Evolutionary conservation across 1,284 basidiomycete genomes (phyloP).

Genomic region (Cryptococcus deneoformans): DNA sequence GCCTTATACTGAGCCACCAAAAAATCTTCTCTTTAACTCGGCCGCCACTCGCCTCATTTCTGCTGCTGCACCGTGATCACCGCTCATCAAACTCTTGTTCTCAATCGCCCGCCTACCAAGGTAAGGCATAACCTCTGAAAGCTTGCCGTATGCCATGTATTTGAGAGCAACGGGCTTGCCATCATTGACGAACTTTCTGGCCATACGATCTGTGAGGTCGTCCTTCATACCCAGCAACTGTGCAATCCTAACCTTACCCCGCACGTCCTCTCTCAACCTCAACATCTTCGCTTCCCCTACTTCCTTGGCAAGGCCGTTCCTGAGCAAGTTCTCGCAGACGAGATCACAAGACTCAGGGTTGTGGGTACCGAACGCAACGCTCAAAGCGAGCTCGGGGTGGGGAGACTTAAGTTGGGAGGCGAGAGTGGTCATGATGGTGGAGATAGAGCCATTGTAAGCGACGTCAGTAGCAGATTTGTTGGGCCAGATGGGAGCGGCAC

Average conservation of each 20-base stretch:
- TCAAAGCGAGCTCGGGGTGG: slow-evolving; percentile 54
- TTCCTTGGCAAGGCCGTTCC: slow-evolving; percentile 56
- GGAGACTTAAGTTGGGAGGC: slow-evolving; percentile 52
- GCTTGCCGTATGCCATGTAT: slow-evolving; percentile 78
- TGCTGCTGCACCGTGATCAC: slow-evolving; percentile 57
- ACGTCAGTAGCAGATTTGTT: slow-evolving; percentile 67
- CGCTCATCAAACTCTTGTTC: slow-evolving; percentile 65
- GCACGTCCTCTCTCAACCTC: slow-evolving; percentile 55
- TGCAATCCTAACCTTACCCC: slow-evolving; percentile 71
- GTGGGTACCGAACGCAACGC: slow-evolving; percentile 81
- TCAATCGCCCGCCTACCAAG: slow-evolving; percentile 71
- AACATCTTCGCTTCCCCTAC: slow-evolving; percentile 21
- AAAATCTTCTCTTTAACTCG: slow-evolving; percentile 56
- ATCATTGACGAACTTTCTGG: slow-evolving; percentile 56
- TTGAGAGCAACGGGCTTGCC: slow-evolving; percentile 71
- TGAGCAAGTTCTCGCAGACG: slow-evolving; percentile 62
- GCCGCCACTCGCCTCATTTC: slow-evolving; percentile 58
- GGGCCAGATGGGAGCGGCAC: slow-evolving; percentile 52
- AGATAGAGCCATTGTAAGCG: slow-evolving; percentile 70
- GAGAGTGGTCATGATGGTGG: slow-evolving; percentile 62
- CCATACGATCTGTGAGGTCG: slow-evolving; percentile 68
- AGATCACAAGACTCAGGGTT: slow-evolving; percentile 66
- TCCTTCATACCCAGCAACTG: slow-evolving; percentile 92
- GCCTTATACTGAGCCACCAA: slow-evolving; percentile 17
- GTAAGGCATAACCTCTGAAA: slow-evolving; percentile 74